phyloP scores from a whole-genome alignment of 2,329 filamentous ascomycete species.

The Aureobasidium sp. region DNA sequence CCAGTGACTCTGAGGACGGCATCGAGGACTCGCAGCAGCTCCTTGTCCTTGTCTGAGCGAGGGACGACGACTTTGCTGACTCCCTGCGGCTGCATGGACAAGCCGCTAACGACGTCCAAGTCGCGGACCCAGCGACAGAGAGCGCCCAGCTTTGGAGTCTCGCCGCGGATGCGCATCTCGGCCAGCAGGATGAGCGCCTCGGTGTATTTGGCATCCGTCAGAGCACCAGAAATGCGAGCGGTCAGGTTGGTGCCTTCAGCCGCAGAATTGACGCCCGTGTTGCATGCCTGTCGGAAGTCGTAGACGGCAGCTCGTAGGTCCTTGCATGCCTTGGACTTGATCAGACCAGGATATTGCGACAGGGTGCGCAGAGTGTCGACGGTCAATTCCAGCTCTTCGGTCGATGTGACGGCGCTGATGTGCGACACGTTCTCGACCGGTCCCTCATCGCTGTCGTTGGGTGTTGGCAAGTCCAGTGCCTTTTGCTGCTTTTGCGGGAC shows the following conservation, averaged over 20 bases:
- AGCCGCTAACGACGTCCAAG: constrained; percentile 72
- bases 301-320: constrained; percentile 73
- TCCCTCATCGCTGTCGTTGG: constrained; percentile 11
- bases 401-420: constrained; percentile 58
- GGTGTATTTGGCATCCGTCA: constrained; percentile 70
- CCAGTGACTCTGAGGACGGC: constrained; percentile 70
- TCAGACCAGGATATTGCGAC: constrained; percentile 64
- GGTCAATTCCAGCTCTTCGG: constrained; percentile 72
- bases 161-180: constrained; percentile 73
- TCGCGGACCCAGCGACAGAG: constrained; percentile 78
- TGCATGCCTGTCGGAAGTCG: constrained; percentile 74
- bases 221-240: constrained; percentile 69
- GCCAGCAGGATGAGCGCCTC: constrained; percentile 73
- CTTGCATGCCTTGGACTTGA: constrained; percentile 75
- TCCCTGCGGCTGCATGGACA: constrained; percentile 62
- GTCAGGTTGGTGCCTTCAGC: constrained; percentile 68
- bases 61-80: constrained; percentile 37
- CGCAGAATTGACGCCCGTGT: constrained; percentile 63
- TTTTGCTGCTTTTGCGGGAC: constrained; percentile 11
- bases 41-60: constrained; percentile 54
- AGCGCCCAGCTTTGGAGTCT: constrained; percentile 73
- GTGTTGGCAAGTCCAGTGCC: neutral
- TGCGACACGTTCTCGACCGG: neutral
- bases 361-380: constrained; percentile 70
- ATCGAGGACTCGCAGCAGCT: constrained; percentile 69